phyloP scores from a whole-genome alignment of 768 basidiomycete species.

The Russula compacta region DNA sequence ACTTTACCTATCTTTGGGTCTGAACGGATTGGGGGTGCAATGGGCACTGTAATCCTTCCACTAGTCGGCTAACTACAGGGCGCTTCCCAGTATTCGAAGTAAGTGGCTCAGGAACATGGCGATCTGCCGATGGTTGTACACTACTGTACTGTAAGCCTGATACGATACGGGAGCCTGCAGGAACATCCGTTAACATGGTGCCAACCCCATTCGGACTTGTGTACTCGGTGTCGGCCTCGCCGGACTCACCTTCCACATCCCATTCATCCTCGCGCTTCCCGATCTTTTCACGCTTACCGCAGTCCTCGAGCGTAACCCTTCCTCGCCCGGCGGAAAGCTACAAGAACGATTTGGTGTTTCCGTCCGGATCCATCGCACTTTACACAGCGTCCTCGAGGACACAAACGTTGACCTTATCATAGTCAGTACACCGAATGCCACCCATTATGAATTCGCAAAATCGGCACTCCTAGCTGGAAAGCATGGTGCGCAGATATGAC shows the following conservation, averaged over 20 bases:
- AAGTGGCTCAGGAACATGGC: no score
- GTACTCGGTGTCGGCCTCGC: slow-evolving; percentile 67
- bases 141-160: no score
- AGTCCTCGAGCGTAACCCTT: slow-evolving; percentile 68
- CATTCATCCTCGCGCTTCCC: slow-evolving; percentile 66
- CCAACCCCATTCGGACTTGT: slow-evolving; percentile 53
- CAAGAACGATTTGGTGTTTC: slow-evolving; percentile 53
- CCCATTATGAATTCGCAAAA: slow-evolving; percentile 63
- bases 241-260: slow-evolving; percentile 71
- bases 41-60: no score
- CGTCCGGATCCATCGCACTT: slow-evolving; percentile 44
- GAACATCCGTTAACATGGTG: not conserved
- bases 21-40: no score
- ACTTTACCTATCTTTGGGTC: no score
- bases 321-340: slow-evolving; percentile 50
- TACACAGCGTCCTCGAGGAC: slow-evolving; percentile 56
- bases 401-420: slow-evolving; percentile 58
- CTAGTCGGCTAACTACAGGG: no score
- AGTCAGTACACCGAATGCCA: slow-evolving; percentile 64
- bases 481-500: slow-evolving; percentile 41
- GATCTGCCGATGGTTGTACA: no score
- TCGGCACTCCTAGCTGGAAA: slow-evolving; percentile 59
- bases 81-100: no score
- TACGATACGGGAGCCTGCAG: no score
- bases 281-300: slow-evolving; percentile 61